Evolutionary conservation across 768 basidiomycete genomes (phyloP), one percentile per base, ranked within the genome.

Genomic region (Bullera alba): DNA sequence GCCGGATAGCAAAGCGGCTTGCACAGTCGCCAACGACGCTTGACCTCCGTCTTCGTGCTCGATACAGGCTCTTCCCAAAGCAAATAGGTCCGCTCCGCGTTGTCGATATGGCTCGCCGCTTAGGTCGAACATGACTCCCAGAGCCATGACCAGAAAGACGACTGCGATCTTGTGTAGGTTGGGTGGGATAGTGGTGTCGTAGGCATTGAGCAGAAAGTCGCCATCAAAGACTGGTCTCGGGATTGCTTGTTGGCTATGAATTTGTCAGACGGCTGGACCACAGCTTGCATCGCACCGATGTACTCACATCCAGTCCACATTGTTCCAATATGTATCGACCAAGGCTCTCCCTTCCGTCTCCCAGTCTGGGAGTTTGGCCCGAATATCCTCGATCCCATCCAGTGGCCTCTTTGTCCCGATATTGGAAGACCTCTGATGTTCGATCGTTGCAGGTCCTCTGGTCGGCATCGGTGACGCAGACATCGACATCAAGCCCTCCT

Each of bases 301-400:
- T 8, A 65, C 69, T 62, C 42, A 71, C 69, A 68, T 67, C 69
- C 69, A 70, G 37, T 64, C 61, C 17, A 69, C 71, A 48, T 72
- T 72, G 35, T 69, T 68, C 69, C 69, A 70, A 42, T 70, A 72
- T 27, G 52, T 63, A 48, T 61, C 54, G 16, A 56, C 57, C 38
- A 67, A 42, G 2, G 45, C 47, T 32, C 54, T 57, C 5, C 59
- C 59, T 38, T 70, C 66, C 14, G 35, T 34, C n/a, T 70, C 65
- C 60, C 68, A 72, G 17, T 62, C 59, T 3, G 71, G 71, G 23
- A 72, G 42, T 14, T 19, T 6, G 15, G 23, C 25, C 14, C 22
- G 7, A 8, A 43, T 28, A 43, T 28, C 28, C 21, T 6, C 7
- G 32, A n/a, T 34, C 32, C 32, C 32, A n/a, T 34, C 10, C 19